Evolutionary conservation across 805 yeast genomes (phyloP).

Genomic region (Barnettozyma sucrosica): DNA sequence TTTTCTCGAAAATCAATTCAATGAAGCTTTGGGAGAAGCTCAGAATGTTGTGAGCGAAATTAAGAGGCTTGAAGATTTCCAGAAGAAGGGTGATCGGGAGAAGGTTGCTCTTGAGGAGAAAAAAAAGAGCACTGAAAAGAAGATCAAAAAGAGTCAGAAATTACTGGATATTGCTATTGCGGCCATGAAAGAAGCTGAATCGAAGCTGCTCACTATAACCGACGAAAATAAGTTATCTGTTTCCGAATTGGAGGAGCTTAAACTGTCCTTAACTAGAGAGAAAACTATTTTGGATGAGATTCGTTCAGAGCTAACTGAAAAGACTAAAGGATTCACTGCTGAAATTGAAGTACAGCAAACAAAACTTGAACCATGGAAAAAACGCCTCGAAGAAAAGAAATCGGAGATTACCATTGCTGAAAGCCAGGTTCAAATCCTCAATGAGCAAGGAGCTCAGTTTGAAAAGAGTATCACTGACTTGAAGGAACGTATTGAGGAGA

Average conservation of each 20-base stretch:
- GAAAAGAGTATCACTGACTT: slow-evolving; percentile 40
- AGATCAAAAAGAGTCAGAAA: slow-evolving; percentile 55
- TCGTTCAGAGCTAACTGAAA: slow-evolving; percentile 59
- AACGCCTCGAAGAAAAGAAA: slow-evolving; percentile 54
- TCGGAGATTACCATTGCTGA: slow-evolving; percentile 59
- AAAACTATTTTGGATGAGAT: slow-evolving; percentile 54
- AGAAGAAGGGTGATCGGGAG: slow-evolving; percentile 45
- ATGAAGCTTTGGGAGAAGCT: slow-evolving; percentile 18
- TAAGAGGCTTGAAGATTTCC: slow-evolving; percentile 29
- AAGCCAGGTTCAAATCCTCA: slow-evolving; percentile 57
- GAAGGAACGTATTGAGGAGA: slow-evolving; percentile 37
- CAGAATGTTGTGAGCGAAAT: slow-evolving; percentile 25
- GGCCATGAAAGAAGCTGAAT: slow-evolving; percentile 38
- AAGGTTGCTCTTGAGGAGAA: slow-evolving; percentile 73
- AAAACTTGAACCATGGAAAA: slow-evolving; percentile 79
- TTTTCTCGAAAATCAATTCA: slow-evolving; percentile 27
- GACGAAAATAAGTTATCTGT: slow-evolving; percentile 40
- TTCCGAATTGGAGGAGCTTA: slow-evolving; percentile 40
- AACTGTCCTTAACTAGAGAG: slow-evolving; percentile 44
- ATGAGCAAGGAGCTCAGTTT: slow-evolving; percentile 39
- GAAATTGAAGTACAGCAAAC: slow-evolving; percentile 60
- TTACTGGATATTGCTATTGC: slow-evolving; percentile 42
- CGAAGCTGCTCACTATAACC: slow-evolving; percentile 40
- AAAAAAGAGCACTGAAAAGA: slow-evolving; percentile 55
- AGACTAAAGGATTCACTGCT: slow-evolving; percentile 62